Conservation (phyloP, 768 basidiomycete genomes). For the Lactarius psammicola region DNA sequence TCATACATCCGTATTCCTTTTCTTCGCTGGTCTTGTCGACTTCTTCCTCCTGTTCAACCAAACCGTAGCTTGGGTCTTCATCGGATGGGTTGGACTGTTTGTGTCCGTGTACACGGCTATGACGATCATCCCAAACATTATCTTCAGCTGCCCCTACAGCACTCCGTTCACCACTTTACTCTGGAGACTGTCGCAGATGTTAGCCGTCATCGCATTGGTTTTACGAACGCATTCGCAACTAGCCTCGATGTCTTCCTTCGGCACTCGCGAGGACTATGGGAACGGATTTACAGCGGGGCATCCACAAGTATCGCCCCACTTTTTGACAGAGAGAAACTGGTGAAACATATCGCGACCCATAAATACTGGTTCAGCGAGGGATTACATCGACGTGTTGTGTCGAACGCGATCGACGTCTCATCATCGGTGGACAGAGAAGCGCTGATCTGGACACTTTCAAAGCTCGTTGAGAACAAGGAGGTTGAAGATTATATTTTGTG, state of each 20-base stretch:
- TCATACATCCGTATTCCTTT: conserved; percentile 5
- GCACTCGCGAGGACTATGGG: not conserved
- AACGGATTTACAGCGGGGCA: not conserved
- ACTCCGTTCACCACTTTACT: conserved; percentile 2
- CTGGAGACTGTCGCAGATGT: not conserved
- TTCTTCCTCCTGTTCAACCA: conserved; percentile 8
- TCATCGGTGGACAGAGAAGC: conserved; percentile 8
- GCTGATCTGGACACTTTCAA: conserved; percentile 10
- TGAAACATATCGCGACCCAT: not conserved
- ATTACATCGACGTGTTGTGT: not conserved
- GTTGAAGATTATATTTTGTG: conserved; percentile 4
- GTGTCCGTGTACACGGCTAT: not conserved
- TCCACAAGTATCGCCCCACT: not conserved
- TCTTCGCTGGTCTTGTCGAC: conserved; percentile 7
- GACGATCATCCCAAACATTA: conserved; percentile 2
- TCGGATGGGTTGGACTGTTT: not conserved
- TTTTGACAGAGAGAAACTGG: not conserved
- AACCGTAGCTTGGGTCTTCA: not conserved
- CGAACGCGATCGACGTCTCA: not conserved
- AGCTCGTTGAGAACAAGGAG: conserved; percentile 1
- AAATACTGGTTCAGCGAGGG: not conserved
- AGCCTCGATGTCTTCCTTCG: not conserved
- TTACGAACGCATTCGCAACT: not conserved
- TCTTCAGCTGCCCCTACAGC: conserved; percentile 5
- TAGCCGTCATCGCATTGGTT: not conserved